These are phyloP conservation scores for Lichtheimia corymbifera DNA, from an alignment of 371 early-diverging fungal species.

Conservation along the genomic window DNA sequence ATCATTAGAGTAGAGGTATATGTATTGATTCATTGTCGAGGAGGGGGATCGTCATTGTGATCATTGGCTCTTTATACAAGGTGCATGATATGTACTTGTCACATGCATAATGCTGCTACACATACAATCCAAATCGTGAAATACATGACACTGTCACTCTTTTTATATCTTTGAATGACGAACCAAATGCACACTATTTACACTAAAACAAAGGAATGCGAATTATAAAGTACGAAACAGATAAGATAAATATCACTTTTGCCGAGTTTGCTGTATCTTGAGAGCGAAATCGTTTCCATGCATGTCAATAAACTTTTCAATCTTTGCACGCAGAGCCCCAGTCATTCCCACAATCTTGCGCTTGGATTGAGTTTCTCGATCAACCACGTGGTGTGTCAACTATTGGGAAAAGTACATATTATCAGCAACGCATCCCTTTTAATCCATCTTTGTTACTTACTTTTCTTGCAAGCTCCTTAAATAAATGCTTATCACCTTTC, in stretches of 20 bases:
- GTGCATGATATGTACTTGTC: too few relatives aligned
- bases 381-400: conserved; percentile 54
- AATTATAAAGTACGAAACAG: neutral
- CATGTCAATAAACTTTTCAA: conserved; percentile 49
- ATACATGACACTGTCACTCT: too few relatives aligned
- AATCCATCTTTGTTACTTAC: conserved; percentile 17
- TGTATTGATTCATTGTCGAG: too few relatives aligned
- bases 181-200: conserved; percentile 1
- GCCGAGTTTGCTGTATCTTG: neutral
- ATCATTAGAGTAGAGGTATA: too few relatives aligned
- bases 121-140: too few relatives aligned
- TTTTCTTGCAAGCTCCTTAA: conserved; percentile 53
- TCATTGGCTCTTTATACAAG: too few relatives aligned
- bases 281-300: conserved; percentile 35
- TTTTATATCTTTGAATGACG: too few relatives aligned
- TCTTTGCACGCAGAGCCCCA: conserved; percentile 30
- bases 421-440: neutral
- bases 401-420: neutral
- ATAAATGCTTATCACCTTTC: conserved; percentile 47
- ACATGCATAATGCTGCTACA: too few relatives aligned
- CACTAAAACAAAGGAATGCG: neutral
- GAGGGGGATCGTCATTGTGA: too few relatives aligned
- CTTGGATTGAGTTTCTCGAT: conserved; percentile 37
- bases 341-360: conserved; percentile 40
- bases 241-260: conserved; percentile 2